These are phyloP conservation scores for Nepenthes gracilis DNA, from an alignment of 148 eudicot species.

Conservation along the genomic window DNA sequence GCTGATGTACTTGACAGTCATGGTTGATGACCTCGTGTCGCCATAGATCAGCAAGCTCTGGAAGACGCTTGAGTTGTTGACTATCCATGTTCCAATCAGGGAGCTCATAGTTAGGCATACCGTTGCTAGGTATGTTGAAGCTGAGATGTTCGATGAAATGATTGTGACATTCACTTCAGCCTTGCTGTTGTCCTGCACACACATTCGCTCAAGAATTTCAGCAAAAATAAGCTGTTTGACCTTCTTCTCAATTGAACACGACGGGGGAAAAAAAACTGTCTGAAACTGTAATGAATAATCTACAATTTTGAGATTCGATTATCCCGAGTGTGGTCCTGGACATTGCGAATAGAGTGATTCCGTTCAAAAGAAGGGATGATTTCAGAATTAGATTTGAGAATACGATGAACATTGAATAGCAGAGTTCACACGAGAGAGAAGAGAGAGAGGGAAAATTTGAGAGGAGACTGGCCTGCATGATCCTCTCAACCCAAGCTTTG, in stretches of 20 bases:
- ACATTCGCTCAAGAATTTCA: too few relatives aligned
- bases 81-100: slow-evolving; percentile 59
- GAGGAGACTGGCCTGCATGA: slow-evolving; percentile 32
- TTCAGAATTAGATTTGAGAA: too few relatives aligned
- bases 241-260: too few relatives aligned
- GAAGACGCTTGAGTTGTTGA: slow-evolving; percentile 39
- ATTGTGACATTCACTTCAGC: slow-evolving; percentile 24
- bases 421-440: too few relatives aligned
- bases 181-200: slow-evolving; percentile 1
- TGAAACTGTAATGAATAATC: too few relatives aligned
- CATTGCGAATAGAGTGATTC: too few relatives aligned
- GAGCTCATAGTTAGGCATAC: slow-evolving; percentile 43
- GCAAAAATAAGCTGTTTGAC: neutral
- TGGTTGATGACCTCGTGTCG: slow-evolving; percentile 46
- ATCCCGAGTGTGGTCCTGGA: too few relatives aligned
- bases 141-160: slow-evolving; percentile 29
- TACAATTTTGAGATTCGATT: too few relatives aligned
- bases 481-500: slow-evolving; percentile 49
- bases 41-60: slow-evolving; percentile 47
- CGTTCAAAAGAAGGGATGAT: neutral
- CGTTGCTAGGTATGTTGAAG: slow-evolving; percentile 42
- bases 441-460: too few relatives aligned
- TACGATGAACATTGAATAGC: too few relatives aligned
- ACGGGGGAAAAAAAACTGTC: too few relatives aligned
- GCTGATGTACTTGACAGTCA: slow-evolving; percentile 60